These are phyloP conservation scores for Exophiala xenobiotica DNA, from an alignment of 2,329 filamentous ascomycete genomes.

Conservation along the genomic window DNA sequence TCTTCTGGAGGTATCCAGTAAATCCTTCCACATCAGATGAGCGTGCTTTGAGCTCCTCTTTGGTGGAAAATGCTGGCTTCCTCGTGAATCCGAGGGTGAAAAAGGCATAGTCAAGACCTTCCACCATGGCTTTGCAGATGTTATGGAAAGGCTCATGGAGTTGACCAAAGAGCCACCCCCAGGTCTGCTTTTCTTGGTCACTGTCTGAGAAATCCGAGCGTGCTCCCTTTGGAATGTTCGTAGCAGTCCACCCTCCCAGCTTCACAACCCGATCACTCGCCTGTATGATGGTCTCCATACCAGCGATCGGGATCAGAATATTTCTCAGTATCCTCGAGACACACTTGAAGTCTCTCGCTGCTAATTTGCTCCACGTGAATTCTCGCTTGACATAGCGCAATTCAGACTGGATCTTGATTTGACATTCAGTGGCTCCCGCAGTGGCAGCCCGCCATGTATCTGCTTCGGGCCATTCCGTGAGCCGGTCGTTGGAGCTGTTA, in stretches of 20 bases:
- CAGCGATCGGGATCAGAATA: constrained; percentile 14
- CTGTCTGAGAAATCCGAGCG: background rate
- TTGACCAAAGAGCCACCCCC: constrained; percentile 16
- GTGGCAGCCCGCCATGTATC: constrained; percentile 43
- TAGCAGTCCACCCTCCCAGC: constrained; percentile 18
- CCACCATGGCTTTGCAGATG: constrained; percentile 17
- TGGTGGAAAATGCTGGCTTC: constrained; percentile 19
- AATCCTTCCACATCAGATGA: constrained; percentile 12
- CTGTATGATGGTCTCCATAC: constrained; percentile 20
- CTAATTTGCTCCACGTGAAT: constrained; percentile 66
- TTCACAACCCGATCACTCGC: constrained; percentile 17
- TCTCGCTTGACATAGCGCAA: constrained; percentile 72
- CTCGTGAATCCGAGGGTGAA: constrained; percentile 17
- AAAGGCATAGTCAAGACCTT: constrained; percentile 23
- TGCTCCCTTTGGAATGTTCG: constrained; percentile 6
- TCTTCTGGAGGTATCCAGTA: constrained; percentile 13
- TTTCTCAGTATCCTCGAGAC: constrained; percentile 41
- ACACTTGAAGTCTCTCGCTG: constrained; percentile 63
- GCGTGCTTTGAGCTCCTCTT: constrained; percentile 11
- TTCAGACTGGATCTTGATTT: constrained; percentile 67
- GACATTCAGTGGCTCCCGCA: constrained; percentile 54
- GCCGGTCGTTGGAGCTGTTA: background rate
- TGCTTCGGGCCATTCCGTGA: constrained; percentile 28
- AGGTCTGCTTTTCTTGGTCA: constrained; percentile 12
- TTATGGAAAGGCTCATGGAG: constrained; percentile 6